Base-by-base conservation (phyloP, 164 flowering plant genomes). In the Piper longum region DNA sequence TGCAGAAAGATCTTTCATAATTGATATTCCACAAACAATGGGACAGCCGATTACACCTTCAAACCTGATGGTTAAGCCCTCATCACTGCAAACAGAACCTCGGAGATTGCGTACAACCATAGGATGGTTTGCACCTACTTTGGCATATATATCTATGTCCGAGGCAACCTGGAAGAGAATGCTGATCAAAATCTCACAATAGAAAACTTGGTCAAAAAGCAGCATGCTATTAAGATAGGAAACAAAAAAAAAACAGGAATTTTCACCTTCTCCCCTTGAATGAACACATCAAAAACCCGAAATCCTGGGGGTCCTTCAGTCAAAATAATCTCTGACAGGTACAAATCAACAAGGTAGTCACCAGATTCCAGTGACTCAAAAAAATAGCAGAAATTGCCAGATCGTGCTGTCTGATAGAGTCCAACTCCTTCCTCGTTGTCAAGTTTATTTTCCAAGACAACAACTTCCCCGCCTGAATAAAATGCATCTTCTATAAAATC, bases 201-300 rank as follows among this genome's bases (percentile, higher is more conserved):
- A 55, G 17, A 4, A 56, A 26, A 16, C 16, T 2, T 56, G 0
- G 0, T 17, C 11, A 56, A 56, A 56, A 16, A 4, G 36, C 36
- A 26, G 36, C 5, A 17, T 8, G 3, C 6, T 17, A 26, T 9
- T 56, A 26, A 17, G 16, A 17, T 26, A 56, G 59, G 39, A 56
- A 16, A 17, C 7, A 17, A n/a, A 4, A 41, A 7, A 7, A 48
- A 43, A 5, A 14, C 12, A 41, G 26, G 12, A n/a, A 8, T 59
- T 62, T 71, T 75, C 59, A 82, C 91, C 88, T 83, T 84, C 66
- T 79, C 63, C 16, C 80, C 85, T 72, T 86, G 91, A 41, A 86
- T 62, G 58, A 64, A 78, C n/a, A 86, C 83, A 78, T 86, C 75
- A 63, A 86, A 86, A 57, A 81, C 75, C 59, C 92, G 76, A 75